Percentiles rank a stretch among this genome's conserved stretches.
These are phyloP conservation scores for Sindora glabra DNA, from an alignment of 306 rosid species.

Conservation along the genomic window DNA sequence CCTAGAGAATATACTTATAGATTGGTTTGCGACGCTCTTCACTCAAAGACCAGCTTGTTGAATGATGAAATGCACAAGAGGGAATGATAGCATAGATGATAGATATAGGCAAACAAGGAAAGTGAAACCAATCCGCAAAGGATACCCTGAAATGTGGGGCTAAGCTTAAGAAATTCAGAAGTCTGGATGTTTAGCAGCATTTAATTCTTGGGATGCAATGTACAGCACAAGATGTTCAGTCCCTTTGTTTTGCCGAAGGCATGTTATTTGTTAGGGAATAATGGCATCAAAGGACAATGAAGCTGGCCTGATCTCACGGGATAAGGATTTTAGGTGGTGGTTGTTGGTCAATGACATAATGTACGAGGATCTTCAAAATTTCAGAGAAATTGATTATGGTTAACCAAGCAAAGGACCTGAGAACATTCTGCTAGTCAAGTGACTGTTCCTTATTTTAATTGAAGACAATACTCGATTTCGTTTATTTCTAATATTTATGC, in stretches of 20 bases:
- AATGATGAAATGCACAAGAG: conserved; percentile 36
- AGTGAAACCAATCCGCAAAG: conserved; percentile 55
- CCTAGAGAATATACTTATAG: conserved; percentile 82
- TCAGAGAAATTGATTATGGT: too few relatives aligned
- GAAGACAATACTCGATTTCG: not conserved
- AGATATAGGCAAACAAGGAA: conserved; percentile 44
- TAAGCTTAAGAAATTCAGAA: not conserved
- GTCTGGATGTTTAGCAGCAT: not conserved
- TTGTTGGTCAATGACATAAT: too few relatives aligned
- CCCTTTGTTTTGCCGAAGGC: too few relatives aligned
- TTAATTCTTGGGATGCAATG: not conserved
- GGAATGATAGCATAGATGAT: conserved; percentile 37
- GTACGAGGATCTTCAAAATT: too few relatives aligned
- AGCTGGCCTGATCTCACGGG: too few relatives aligned
- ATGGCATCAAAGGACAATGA: too few relatives aligned
- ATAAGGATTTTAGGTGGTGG: too few relatives aligned
- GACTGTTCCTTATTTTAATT: not conserved
- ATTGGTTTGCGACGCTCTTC: conserved; percentile 46
- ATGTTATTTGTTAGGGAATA: too few relatives aligned
- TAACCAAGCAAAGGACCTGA: not conserved
- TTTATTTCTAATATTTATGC: too few relatives aligned
- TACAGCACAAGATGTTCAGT: not conserved
- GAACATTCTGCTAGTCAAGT: not conserved
- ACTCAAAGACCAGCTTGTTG: conserved; percentile 20
- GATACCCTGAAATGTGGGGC: conserved; percentile 27